These are phyloP conservation scores for Apodospora peruviana DNA, from an alignment of 495 filamentous ascomycete species.

Conservation along the genomic window DNA sequence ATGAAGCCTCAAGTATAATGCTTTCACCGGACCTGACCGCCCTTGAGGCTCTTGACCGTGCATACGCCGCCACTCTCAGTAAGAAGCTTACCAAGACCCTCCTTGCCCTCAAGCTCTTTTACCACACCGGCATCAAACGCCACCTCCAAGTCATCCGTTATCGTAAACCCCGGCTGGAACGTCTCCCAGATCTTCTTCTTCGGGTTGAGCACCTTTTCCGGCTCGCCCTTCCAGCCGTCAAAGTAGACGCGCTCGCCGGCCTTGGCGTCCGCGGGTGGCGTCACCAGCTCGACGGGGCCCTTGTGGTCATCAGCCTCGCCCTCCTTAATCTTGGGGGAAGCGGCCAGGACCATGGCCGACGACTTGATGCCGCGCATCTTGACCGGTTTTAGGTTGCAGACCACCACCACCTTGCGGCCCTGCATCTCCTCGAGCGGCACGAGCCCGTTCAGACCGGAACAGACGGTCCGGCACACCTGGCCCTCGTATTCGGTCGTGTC, in stretches of 20 bases:
- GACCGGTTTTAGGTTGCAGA: conserved; percentile 97
- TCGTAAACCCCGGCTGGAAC: conserved; percentile 90
- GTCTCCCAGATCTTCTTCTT: conserved; percentile 99
- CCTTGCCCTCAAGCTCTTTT: conserved; percentile 51
- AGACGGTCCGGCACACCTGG: conserved; percentile 86
- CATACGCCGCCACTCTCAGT: conserved; percentile 67
- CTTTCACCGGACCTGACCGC: conserved; percentile 61
- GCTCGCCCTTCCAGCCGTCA: conserved; percentile 89
- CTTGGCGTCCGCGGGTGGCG: conserved; percentile 68
- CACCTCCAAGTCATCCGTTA: conserved; percentile 71
- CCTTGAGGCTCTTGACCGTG: conserved; percentile 65
- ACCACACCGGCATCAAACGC: conserved; percentile 47
- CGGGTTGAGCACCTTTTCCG: conserved; percentile 87
- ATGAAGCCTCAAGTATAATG: no score
- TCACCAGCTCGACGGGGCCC: conserved; percentile 89
- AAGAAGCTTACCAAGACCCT: conserved; percentile 61
- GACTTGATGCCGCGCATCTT: conserved; percentile 98
- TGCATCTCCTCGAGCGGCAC: conserved; percentile 95
- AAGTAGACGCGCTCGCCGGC: conserved; percentile 87
- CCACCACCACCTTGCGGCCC: conserved; percentile 83
- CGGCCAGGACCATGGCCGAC: conserved; percentile 91
- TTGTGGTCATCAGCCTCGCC: conserved; percentile 79
- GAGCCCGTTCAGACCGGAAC: conserved; percentile 91
- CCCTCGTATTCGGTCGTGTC: conserved; percentile 84
- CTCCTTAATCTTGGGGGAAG: conserved; percentile 72